phyloP scores from a whole-genome alignment of 2,329 filamentous ascomycete species.

The Bimuria novae-zelandiae region DNA sequence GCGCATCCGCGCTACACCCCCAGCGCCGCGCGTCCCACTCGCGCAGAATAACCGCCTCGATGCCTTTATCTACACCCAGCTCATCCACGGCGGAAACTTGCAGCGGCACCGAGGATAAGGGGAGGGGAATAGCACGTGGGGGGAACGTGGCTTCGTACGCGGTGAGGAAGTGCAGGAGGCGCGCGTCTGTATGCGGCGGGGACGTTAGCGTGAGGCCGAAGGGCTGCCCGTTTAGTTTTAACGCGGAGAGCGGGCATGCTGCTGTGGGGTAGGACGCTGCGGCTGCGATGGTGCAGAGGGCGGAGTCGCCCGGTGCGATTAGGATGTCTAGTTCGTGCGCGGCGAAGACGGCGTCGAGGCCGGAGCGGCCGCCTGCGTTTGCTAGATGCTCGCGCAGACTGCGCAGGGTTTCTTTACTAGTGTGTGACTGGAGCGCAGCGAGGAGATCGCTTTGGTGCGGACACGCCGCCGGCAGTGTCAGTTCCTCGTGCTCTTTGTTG shows the following conservation, averaged over 20 bases:
- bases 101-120: slow-evolving; percentile 33
- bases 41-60: slow-evolving; percentile 39
- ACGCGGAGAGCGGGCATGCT: slow-evolving; percentile 38
- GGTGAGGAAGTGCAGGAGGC: slow-evolving; percentile 42
- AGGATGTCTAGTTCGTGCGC: slow-evolving; percentile 38
- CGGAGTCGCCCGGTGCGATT: slow-evolving; percentile 41
- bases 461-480: slow-evolving; percentile 37
- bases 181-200: slow-evolving; percentile 37
- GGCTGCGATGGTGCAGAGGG: slow-evolving; percentile 41
- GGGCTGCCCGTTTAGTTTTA: slow-evolving; percentile 43
- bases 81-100: slow-evolving; percentile 34
- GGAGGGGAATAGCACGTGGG: slow-evolving; percentile 36
- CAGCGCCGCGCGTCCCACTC: slow-evolving; percentile 42
- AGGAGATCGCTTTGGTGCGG: slow-evolving; percentile 44
- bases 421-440: slow-evolving; percentile 32
- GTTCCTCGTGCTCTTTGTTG: slow-evolving; percentile 43
- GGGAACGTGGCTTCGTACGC: slow-evolving; percentile 45
- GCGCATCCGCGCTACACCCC: slow-evolving; percentile 37
- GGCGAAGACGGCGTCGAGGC: slow-evolving; percentile 40
- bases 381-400: slow-evolving; percentile 34
- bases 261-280: slow-evolving; percentile 44
- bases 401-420: slow-evolving; percentile 30
- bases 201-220: slow-evolving; percentile 42
- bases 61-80: slow-evolving; percentile 38
- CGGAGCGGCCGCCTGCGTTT: slow-evolving; percentile 35